Evolutionary conservation across 352 stramenopile genomes (phyloP), one percentile per base, ranked within the genome.

Genomic region (Phytophthora pinifolia): DNA sequence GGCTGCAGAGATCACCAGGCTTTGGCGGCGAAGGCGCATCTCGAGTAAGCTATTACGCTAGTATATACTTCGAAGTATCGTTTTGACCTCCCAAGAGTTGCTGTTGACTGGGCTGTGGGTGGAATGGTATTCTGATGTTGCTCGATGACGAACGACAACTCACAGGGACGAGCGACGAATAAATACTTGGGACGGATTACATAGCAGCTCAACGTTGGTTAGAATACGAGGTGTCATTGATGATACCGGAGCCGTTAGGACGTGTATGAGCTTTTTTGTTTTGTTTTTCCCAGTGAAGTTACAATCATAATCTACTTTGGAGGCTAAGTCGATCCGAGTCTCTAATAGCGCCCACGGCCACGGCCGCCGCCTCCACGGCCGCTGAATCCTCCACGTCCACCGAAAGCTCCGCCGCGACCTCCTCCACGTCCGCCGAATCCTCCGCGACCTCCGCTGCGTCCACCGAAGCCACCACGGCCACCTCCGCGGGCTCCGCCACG

Each of bases 261-360:
- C 17, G 55, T 54, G 44, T 25, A 56, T 51, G 22, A 27, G 39
- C 32, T 6, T 62, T 63, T 60, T 49, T 65, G 9, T 44, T 62
- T 53, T 55, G 15, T 13, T 62, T 48, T 65, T 67, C 49, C 41
- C 57, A 63, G 57, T 56, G 57, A 66, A 63, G 46, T 62, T 64
- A 70, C 62, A 62, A 59, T 69, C 47, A 78, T 74, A 74, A 72
- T 75, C 66, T 78, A 78, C 59, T 55, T 62, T 62, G 54, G 57
- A 68, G 56, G 59, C 52, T 81, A 74, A 61, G 37, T 33, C 30
- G 14, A 45, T 38, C 34, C 41, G 9, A 46, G n/a, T 48, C 46
- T 63, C 50, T 70, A 70, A 62, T 59, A 67, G 33, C 63, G 52
- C 15, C 62, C 62, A 56, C 62, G 62, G 46, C 62, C 62, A 25